Percentiles rank a stretch among this genome's conserved stretches.
Conservation (phyloP, 2,329 filamentous ascomycete genomes). For the Emericellopsis cladophorae region DNA sequence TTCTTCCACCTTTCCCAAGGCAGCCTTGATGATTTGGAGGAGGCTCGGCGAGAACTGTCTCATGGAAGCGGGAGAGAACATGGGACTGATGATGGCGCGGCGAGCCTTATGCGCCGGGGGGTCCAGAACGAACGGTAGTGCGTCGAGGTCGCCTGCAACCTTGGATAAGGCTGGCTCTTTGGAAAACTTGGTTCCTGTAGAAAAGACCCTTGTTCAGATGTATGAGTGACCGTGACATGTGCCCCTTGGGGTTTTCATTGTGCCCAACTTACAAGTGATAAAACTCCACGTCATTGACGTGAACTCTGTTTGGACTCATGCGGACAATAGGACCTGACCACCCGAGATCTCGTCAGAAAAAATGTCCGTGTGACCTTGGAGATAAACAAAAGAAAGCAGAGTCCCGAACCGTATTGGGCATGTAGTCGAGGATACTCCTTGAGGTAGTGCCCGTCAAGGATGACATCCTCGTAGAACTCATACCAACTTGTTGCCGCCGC, state of each 20-base stretch:
- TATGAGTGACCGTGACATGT: background rate
- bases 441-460: background rate
- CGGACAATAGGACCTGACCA: background rate
- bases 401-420: background rate
- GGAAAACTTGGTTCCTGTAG: background rate
- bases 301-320: background rate
- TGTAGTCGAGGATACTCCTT: background rate
- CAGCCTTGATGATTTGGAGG: no score
- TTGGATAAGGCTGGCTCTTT: background rate
- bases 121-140: background rate
- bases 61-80: no score
- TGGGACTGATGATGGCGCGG: no score
- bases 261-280: background rate
- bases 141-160: background rate
- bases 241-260: background rate
- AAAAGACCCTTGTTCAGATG: background rate
- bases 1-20: no score
- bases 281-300: background rate
- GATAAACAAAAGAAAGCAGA: background rate
- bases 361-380: no score
- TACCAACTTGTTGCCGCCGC: constrained; percentile 3
- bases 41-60: no score
- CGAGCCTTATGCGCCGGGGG: background rate
- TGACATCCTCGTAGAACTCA: constrained; percentile 1
- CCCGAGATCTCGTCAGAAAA: no score